Evolutionary conservation across 495 filamentous ascomycete genomes (phyloP).

Genomic region (Evansstolkia leycettana): DNA sequence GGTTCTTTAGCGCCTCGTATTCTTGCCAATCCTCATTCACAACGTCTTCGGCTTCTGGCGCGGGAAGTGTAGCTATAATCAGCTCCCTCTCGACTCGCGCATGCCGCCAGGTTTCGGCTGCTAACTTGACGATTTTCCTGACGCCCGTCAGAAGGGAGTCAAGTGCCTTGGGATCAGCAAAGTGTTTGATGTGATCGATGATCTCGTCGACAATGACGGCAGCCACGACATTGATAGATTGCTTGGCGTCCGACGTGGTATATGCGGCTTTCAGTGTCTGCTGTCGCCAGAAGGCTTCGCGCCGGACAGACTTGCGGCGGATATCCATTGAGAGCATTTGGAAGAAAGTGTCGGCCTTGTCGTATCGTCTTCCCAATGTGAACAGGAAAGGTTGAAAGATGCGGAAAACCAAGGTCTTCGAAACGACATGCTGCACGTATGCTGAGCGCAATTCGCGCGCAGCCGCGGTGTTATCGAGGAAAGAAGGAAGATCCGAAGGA

Average conservation of each 20-base stretch:
- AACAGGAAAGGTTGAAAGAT: conserved; percentile 57
- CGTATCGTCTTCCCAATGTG: conserved; percentile 46
- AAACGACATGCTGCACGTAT: conserved; percentile 48
- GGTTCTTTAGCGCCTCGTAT: conserved; percentile 19
- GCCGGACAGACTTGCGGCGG: conserved; percentile 46
- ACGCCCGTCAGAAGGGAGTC: conserved; percentile 40
- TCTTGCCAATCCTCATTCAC: conserved; percentile 36
- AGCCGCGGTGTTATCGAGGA: conserved; percentile 38
- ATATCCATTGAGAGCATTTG: conserved; percentile 49
- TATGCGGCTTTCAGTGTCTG: conserved; percentile 53
- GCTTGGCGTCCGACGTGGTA: conserved; percentile 48
- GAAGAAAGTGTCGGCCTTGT: conserved; percentile 51
- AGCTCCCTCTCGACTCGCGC: conserved; percentile 51
- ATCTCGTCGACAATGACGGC: conserved; percentile 51
- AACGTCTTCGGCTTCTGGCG: conserved; percentile 27
- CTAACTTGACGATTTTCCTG: conserved; percentile 47
- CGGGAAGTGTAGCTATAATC: conserved; percentile 41
- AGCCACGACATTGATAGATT: conserved; percentile 47
- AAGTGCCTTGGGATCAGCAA: conserved; percentile 41
- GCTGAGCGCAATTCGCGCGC: conserved; percentile 45
- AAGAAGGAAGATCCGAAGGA: conserved; percentile 42
- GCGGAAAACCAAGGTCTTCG: conserved; percentile 46
- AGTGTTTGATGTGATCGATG: conserved; percentile 43
- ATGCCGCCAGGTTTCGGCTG: conserved; percentile 52
- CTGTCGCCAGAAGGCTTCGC: conserved; percentile 52